Base-by-base conservation (phyloP, 164 flowering plant genomes). In the Chimonanthus praecox region DNA sequence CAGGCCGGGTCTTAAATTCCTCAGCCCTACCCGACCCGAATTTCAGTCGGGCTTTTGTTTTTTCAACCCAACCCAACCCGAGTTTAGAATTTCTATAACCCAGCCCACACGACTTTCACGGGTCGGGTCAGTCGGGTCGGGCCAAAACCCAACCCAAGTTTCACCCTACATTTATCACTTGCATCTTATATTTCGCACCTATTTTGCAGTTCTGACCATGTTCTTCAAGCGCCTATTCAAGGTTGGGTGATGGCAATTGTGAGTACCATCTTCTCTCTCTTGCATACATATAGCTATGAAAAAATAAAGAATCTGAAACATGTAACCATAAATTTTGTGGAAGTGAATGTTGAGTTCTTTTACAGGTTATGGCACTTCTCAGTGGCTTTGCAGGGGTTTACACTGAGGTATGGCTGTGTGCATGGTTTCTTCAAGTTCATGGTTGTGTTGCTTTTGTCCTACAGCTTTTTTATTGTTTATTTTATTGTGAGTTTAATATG, bases 241-340 rank as follows among this genome's bases (percentile, higher is more conserved):
- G 99, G 99, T 81, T 95, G 98, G 99, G 71, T 93, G 68, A 95
- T 93, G 98, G 98, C 99, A 63, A 90, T 93, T 84, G 98, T 95
- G 82, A 89, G 97, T 89, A 78, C 49, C 64, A 18, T 60, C 49
- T 62, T 65, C 16, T 51, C 18, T 16, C 63, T 75, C 58, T 67
- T 81, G 20, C 47, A 43, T 76, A 6, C 64, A 61, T 15, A 5
- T 61, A 33, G 66, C 44, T 63, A n/a, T 13, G 16, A 58, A 58
- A 10, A 58, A 58, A 13, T 10, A 21, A 33, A 33, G 16, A 4
- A 54, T 54, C 16, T 3, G 15, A 5, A 54, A 10, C 60, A 11
- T 54, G 11, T 13, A 54, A 54, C 16, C 16, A n/a, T 10, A 54
- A 54, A 54, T 13, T 13, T 54, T 54, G 60, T 54, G 16, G 60